These are phyloP conservation scores for Amauroascus niger DNA, from an alignment of 2,329 filamentous ascomycete species.

Conservation along the genomic window DNA sequence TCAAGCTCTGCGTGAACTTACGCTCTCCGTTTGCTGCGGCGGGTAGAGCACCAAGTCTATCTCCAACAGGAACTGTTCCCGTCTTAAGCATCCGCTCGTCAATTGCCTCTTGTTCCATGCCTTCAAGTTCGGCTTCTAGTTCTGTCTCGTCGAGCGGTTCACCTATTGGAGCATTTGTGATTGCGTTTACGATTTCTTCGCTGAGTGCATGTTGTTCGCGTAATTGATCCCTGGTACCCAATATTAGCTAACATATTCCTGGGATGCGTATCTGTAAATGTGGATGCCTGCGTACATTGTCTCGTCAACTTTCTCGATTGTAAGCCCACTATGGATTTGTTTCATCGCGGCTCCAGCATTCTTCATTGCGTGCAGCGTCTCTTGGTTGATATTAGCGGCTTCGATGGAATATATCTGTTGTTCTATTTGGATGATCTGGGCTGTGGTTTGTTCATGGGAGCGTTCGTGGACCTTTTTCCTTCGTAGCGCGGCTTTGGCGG, in stretches of 20 bases:
- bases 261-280: not conserved
- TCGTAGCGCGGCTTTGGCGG: slow-evolving; percentile 78
- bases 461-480: slow-evolving; percentile 93
- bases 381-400: slow-evolving; percentile 96
- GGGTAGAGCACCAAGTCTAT: slow-evolving; percentile 64
- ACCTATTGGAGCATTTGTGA: slow-evolving; percentile 59
- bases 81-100: slow-evolving; percentile 91
- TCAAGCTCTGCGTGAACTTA: slow-evolving; percentile 43
- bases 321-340: slow-evolving; percentile 80
- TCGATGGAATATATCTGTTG: slow-evolving; percentile 96
- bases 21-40: slow-evolving; percentile 63
- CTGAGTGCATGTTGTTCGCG: slow-evolving; percentile 86
- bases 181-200: slow-evolving; percentile 82
- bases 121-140: slow-evolving; percentile 73
- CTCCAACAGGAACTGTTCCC: slow-evolving; percentile 69
- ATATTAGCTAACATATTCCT: not conserved
- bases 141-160: slow-evolving; percentile 75
- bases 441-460: slow-evolving; percentile 78
- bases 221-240: slow-evolving; percentile 65
- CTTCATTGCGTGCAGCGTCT: slow-evolving; percentile 91
- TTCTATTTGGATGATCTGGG: slow-evolving; percentile 85
- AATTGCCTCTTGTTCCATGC: slow-evolving; percentile 81
- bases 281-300: slow-evolving; percentile 61
- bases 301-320: slow-evolving; percentile 86
- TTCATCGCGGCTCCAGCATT: slow-evolving; percentile 84